These are phyloP conservation scores for Cladobotryum protrusum DNA, from an alignment of 2,329 filamentous ascomycete genomes.

Conservation along the genomic window DNA sequence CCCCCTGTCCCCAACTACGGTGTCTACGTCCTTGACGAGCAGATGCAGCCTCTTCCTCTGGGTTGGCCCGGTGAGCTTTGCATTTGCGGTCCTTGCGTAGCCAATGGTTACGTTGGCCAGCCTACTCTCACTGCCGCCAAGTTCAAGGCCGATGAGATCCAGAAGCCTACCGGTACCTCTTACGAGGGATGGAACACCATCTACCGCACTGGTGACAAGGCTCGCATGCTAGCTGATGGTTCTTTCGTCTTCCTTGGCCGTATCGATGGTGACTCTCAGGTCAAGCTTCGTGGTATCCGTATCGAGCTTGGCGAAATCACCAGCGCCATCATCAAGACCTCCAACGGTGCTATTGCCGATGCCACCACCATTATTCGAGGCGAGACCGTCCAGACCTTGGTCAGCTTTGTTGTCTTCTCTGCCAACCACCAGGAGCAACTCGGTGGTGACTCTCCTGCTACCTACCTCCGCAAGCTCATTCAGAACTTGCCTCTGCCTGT, in stretches of 20 bases:
- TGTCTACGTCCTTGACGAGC: neutral
- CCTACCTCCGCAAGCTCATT: conserved; percentile 11
- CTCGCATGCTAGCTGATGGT: conserved; percentile 22
- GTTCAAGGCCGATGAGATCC: conserved; percentile 24
- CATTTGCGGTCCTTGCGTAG: neutral
- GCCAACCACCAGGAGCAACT: neutral
- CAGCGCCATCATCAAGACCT: conserved; percentile 15
- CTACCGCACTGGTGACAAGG: conserved; percentile 31
- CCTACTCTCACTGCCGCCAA: neutral
- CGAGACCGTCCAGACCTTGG: neutral
- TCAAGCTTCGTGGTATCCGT: conserved; percentile 37
- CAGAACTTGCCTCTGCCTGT: conserved; percentile 20
- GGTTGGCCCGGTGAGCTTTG: neutral
- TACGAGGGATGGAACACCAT: conserved; percentile 26
- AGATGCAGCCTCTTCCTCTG: neutral
- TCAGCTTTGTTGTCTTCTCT: neutral
- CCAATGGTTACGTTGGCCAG: neutral
- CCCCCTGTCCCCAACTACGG: neutral
- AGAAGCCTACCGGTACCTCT: conserved; percentile 22
- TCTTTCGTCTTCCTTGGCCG: conserved; percentile 27
- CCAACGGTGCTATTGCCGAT: conserved; percentile 10
- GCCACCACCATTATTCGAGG: conserved; percentile 16
- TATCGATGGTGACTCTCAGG: conserved; percentile 31
- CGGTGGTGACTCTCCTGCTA: neutral
- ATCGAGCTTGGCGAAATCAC: conserved; percentile 39